Conservation (phyloP, 1,284 basidiomycete genomes). For the Cystobasidium sp. region DNA sequence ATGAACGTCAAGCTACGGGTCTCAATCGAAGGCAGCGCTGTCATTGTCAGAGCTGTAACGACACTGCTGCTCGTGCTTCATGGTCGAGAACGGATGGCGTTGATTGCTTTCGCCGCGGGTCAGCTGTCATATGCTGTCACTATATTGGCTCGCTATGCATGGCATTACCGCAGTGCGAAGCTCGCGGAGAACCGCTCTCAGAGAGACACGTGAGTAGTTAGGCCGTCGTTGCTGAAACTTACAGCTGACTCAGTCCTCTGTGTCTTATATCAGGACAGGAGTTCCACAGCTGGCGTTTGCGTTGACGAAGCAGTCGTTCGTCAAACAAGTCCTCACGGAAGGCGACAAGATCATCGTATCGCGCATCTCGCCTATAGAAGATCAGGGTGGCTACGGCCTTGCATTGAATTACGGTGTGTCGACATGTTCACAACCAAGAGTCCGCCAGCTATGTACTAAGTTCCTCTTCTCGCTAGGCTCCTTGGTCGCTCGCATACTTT, state of each 20-base stretch:
- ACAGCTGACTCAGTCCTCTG: background rate
- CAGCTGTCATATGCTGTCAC: slow-evolving; percentile 71
- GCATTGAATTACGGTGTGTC: slow-evolving; percentile 87
- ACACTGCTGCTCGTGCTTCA: slow-evolving; percentile 70
- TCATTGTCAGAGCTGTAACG: slow-evolving; percentile 71
- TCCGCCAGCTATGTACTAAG: background rate
- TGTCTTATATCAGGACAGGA: background rate
- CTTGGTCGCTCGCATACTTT: slow-evolving; percentile 82
- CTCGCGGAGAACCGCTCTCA: background rate
- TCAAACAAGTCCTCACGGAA: slow-evolving; percentile 95
- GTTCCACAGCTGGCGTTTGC: slow-evolving; percentile 69
- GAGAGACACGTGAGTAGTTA: background rate
- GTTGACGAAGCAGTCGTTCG: slow-evolving; percentile 81
- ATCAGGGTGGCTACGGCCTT: slow-evolving; percentile 91
- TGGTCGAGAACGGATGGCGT: slow-evolving; percentile 62
- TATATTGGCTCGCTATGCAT: slow-evolving; percentile 24
- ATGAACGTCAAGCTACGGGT: slow-evolving; percentile 47
- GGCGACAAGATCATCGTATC: slow-evolving; percentile 90
- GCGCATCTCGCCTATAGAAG: slow-evolving; percentile 74
- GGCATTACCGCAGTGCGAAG: slow-evolving; percentile 27
- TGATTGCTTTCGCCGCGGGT: slow-evolving; percentile 80
- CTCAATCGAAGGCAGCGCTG: slow-evolving; percentile 71
- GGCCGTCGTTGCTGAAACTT: background rate
- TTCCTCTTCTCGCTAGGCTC: slow-evolving; percentile 66
- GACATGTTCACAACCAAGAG: background rate